Percentiles rank a stretch among this genome's conserved stretches.
Evolutionary conservation across 371 early-diverging fungal species (phyloP).

Genomic region (Mycotypha africana): DNA sequence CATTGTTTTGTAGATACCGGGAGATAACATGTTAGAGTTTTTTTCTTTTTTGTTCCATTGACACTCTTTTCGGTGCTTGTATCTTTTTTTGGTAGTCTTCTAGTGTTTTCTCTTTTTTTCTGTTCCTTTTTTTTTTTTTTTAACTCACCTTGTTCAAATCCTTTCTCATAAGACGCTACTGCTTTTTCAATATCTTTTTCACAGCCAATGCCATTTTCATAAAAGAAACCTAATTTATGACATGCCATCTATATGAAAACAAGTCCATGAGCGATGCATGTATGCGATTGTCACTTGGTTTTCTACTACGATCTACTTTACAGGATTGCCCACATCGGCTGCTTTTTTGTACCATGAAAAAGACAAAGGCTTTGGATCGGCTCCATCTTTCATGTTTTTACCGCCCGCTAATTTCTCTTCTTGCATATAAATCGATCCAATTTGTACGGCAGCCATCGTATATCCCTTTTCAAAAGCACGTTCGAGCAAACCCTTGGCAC

Average conservation of each 20-base stretch:
- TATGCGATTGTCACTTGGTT: too few species aligned
- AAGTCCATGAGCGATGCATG: background rate
- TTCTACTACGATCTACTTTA: conserved; percentile 13
- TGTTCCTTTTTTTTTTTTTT: background rate
- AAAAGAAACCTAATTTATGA: conserved; percentile 53
- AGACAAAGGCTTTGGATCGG: conserved; percentile 46
- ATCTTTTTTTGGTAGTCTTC: too few species aligned
- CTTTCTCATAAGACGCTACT: conserved; percentile 46
- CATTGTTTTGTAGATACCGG: too few species aligned
- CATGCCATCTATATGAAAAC: conserved; percentile 43
- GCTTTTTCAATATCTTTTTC: conserved; percentile 37
- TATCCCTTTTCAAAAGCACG: conserved; percentile 48
- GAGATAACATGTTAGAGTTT: too few species aligned
- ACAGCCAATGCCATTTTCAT: conserved; percentile 43
- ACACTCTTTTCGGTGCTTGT: too few species aligned
- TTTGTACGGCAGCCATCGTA: conserved; percentile 58
- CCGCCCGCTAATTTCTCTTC: conserved; percentile 51
- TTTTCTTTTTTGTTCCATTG: too few species aligned
- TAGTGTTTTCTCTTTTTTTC: background rate
- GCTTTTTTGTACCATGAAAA: conserved; percentile 50
- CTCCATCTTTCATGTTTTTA: conserved; percentile 42
- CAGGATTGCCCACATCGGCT: conserved; percentile 48
- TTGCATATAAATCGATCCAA: conserved; percentile 52
- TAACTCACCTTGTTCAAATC: conserved; percentile 44
- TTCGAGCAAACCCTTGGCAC: conserved; percentile 48